phyloP scores from a whole-genome alignment of 805 yeast genomes.

The Kodamaea kakaduensis region DNA sequence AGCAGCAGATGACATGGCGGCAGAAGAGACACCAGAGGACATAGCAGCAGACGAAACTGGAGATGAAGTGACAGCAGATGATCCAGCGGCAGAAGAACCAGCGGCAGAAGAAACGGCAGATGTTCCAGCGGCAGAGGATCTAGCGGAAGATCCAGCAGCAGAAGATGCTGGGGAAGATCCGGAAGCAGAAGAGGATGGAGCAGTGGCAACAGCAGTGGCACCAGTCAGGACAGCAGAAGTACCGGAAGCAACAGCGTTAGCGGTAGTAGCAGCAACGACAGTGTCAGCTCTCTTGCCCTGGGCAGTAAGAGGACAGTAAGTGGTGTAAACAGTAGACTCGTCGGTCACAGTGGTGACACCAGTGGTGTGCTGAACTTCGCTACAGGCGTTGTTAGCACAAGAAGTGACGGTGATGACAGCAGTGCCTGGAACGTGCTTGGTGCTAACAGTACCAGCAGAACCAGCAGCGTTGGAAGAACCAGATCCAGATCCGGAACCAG shows the following conservation, averaged over 20 bases:
- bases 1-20: too few relatives aligned
- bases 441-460: slow-evolving; percentile 14
- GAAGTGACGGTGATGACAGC: slow-evolving; percentile 36
- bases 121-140: slow-evolving; percentile 3
- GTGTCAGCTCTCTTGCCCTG: too few relatives aligned
- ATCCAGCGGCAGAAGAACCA: slow-evolving; percentile 4
- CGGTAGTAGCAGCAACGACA: slow-evolving; percentile 10
- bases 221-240: slow-evolving; percentile 11
- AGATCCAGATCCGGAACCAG: slow-evolving; percentile 11
- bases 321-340: slow-evolving; percentile 27
- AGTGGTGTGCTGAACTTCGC: slow-evolving; percentile 13
- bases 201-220: slow-evolving; percentile 12
- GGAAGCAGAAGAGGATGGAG: slow-evolving; percentile 5
- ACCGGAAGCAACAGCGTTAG: slow-evolving; percentile 10
- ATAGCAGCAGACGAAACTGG: too few relatives aligned
- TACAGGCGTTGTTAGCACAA: slow-evolving; percentile 28
- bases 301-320: slow-evolving; percentile 27
- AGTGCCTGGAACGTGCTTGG: slow-evolving; percentile 15
- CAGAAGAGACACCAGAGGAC: too few relatives aligned
- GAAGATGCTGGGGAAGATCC: slow-evolving; percentile 2
- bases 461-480: slow-evolving; percentile 17
- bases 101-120: slow-evolving; percentile 4
- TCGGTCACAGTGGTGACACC: slow-evolving; percentile 26
- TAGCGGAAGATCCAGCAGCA: slow-evolving; percentile 3
- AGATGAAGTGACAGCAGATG: too few relatives aligned